These are phyloP conservation scores for Dendrocalamus latiflorus DNA, from an alignment of 202 grass and related monocot genomes.

Conservation along the genomic window DNA sequence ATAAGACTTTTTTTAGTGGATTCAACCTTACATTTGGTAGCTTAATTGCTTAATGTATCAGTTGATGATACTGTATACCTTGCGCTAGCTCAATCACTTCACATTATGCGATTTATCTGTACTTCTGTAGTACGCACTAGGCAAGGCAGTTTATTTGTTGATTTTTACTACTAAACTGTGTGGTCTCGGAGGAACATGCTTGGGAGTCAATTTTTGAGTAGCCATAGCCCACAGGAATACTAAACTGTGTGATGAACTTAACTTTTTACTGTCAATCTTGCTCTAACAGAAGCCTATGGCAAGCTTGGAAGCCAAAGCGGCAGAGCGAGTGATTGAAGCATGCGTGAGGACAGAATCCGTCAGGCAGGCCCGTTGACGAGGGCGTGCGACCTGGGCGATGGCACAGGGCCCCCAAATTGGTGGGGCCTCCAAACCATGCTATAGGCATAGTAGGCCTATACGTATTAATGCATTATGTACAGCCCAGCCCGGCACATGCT, in stretches of 20 bases:
- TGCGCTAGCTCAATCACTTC: too few relatives aligned
- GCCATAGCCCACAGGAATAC: background rate
- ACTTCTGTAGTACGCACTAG: background rate
- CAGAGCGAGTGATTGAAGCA: slow-evolving; percentile 80
- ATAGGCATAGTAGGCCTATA: too few relatives aligned
- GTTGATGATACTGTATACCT: too few relatives aligned
- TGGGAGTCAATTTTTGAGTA: background rate
- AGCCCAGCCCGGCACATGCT: too few relatives aligned
- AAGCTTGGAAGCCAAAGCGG: slow-evolving; percentile 61
- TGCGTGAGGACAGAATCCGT: slow-evolving; percentile 80
- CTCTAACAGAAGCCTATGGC: slow-evolving; percentile 86
- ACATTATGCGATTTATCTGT: background rate
- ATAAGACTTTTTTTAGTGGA: background rate
- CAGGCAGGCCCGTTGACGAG: too few relatives aligned
- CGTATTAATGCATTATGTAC: too few relatives aligned
- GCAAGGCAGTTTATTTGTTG: background rate
- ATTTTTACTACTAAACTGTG: background rate
- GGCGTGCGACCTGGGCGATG: too few relatives aligned
- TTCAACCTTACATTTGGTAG: background rate
- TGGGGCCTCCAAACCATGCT: too few relatives aligned
- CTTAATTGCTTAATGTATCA: background rate
- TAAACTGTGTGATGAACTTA: background rate
- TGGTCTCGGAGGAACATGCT: background rate
- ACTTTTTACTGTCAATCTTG: background rate
- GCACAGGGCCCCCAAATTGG: too few relatives aligned